Conservation (phyloP, 805 yeast genomes). For the Teunomyces kruisii region DNA sequence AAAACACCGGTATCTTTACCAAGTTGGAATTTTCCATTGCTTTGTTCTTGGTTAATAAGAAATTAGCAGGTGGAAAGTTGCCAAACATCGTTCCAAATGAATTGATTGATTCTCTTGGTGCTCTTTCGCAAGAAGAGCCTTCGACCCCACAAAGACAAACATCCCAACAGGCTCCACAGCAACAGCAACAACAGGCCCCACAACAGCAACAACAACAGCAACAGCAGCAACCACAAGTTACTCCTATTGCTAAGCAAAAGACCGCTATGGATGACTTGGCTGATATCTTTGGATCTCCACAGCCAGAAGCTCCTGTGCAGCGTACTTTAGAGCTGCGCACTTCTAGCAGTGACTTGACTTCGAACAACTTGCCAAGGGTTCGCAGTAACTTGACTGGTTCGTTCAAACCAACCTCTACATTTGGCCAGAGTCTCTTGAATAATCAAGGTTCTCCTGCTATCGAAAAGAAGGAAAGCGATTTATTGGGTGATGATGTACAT, state of each 20-base stretch:
- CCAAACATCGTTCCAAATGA: conserved; percentile 78
- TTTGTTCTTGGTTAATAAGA: conserved; percentile 86
- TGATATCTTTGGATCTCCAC: conserved; percentile 41
- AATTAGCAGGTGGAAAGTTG: conserved; percentile 70
- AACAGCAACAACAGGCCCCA: conserved; percentile 10
- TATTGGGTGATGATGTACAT: conserved; percentile 36
- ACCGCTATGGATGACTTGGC: conserved; percentile 68
- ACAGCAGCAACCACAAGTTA: neutral
- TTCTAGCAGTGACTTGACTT: conserved; percentile 35
- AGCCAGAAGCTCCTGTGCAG: conserved; percentile 10
- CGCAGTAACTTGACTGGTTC: conserved; percentile 35
- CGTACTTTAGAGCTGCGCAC: conserved; percentile 21
- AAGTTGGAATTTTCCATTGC: conserved; percentile 88
- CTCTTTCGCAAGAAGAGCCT: conserved; percentile 13
- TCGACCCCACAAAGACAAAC: conserved; percentile 12
- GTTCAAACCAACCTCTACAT: conserved; percentile 80
- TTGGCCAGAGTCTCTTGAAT: conserved; percentile 70
- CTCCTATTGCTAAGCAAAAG: conserved; percentile 30
- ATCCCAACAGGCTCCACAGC: conserved; percentile 11
- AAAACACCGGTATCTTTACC: conserved; percentile 79
- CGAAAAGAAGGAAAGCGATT: conserved; percentile 22
- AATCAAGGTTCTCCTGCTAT: conserved; percentile 19
- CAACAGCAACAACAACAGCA: conserved; percentile 11
- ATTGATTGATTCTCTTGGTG: conserved; percentile 41
- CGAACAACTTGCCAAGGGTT: conserved; percentile 30